Evolutionary conservation across 345 rosid species (phyloP).

Genomic region (Populus simonii): DNA sequence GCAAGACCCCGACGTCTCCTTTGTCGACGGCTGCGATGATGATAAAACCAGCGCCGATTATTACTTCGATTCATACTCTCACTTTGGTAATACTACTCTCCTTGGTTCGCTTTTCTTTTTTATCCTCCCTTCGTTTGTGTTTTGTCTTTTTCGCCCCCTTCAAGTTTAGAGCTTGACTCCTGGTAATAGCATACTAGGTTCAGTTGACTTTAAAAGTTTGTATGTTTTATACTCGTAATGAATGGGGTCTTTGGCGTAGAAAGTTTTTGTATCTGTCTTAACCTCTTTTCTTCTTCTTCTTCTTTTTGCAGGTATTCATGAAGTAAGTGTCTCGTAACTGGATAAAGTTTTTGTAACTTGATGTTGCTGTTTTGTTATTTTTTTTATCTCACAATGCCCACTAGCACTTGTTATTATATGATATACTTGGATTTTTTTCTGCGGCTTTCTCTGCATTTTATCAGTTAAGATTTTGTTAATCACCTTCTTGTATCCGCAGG

Average conservation of each 20-base stretch:
- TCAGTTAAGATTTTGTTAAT: neutral
- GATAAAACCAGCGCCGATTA: constrained; percentile 93
- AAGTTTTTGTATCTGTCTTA: neutral
- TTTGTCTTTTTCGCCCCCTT: neutral
- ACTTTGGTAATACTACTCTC: constrained; percentile 58
- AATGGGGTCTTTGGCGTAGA: neutral
- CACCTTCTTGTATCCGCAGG: neutral
- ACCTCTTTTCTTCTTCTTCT: neutral
- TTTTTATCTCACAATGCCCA: neutral
- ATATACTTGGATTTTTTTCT: neutral
- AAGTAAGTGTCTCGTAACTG: constrained; percentile 67
- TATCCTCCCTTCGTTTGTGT: too few species aligned
- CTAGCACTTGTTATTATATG: neutral
- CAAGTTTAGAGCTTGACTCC: too few species aligned
- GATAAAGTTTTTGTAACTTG: neutral
- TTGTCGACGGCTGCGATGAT: constrained; percentile 40
- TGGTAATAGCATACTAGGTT: neutral
- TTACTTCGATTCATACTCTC: constrained; percentile 97
- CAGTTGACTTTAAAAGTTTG: neutral
- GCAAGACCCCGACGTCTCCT: constrained; percentile 41
- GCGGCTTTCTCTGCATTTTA: neutral
- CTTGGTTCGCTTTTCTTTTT: neutral
- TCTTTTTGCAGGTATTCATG: constrained; percentile 84
- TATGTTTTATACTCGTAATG: neutral
- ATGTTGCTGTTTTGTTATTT: neutral